Evolutionary conservation across 2,329 filamentous ascomycete genomes (phyloP).

Genomic region (Pseudogymnoascus sp.): DNA sequence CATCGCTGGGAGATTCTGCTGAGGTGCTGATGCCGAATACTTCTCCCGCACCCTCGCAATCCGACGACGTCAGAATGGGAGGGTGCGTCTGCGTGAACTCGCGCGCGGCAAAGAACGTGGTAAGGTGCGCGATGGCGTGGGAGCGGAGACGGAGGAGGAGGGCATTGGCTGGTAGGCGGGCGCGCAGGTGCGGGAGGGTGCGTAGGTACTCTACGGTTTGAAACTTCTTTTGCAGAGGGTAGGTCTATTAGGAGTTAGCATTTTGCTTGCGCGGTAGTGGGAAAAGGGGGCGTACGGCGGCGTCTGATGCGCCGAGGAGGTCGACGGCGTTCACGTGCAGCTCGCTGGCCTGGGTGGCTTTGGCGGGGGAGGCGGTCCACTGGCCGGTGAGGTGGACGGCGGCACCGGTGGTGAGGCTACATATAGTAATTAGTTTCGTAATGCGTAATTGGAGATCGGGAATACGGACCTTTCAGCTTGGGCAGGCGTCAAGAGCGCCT

Average conservation of each 20-base stretch:
- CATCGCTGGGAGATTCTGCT: conserved; percentile 23
- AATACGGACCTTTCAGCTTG: conserved; percentile 22
- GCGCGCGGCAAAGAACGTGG: conserved; percentile 62
- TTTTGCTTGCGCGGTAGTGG: no score
- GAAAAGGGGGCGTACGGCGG: conserved; percentile 51
- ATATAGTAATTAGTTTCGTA: conserved; percentile 11
- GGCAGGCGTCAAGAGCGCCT: conserved; percentile 35
- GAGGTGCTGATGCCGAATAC: conserved; percentile 64
- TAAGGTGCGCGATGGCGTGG: conserved; percentile 63
- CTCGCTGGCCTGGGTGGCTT: conserved; percentile 66
- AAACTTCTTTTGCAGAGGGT: conserved; percentile 94
- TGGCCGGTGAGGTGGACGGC: conserved; percentile 69
- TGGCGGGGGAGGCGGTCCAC: conserved; percentile 62
- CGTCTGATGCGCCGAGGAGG: conserved; percentile 68
- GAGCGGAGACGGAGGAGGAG: conserved; percentile 76
- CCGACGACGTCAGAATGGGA: conserved; percentile 89
- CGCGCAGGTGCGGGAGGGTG: conserved; percentile 76
- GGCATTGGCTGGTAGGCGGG: conserved; percentile 72
- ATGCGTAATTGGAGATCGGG: conserved; percentile 4
- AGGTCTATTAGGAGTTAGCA: conserved; percentile 49
- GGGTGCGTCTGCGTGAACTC: conserved; percentile 79
- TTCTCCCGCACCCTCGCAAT: conserved; percentile 93
- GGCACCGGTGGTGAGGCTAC: conserved; percentile 70
- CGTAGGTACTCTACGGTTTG: conserved; percentile 84
- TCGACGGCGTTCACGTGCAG: conserved; percentile 63